Percentiles rank a stretch among this genome's conserved stretches.
Conservation (phyloP, 2,329 filamentous ascomycete genomes). For the Cercospora citrullina region DNA sequence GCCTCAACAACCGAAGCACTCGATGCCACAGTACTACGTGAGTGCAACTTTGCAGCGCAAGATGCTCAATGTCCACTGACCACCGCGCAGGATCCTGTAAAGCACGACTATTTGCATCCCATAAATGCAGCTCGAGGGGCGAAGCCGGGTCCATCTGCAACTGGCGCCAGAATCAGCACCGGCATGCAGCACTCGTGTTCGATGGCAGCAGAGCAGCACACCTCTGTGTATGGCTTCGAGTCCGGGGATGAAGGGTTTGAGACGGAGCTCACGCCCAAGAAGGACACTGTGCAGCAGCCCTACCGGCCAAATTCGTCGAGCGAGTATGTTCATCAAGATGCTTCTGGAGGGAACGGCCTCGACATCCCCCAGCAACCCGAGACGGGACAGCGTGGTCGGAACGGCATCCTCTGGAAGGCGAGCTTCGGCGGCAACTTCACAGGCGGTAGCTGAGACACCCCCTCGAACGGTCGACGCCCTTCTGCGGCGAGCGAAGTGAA, state of each 20-base stretch:
- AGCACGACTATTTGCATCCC: neutral
- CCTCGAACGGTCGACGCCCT: neutral
- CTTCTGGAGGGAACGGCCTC: neutral
- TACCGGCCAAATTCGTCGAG: neutral
- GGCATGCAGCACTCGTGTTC: neutral
- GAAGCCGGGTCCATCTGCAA: neutral
- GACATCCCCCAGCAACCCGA: neutral
- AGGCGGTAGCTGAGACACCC: neutral
- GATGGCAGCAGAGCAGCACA: neutral
- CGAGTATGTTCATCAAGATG: neutral
- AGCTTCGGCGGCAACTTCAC: slow-evolving; percentile 7
- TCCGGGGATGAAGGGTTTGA: neutral
- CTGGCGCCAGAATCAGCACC: neutral
- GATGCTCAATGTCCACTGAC: neutral
- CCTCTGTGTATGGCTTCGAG: neutral
- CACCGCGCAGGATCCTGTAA: neutral
- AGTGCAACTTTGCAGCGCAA: neutral
- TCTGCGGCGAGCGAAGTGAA: neutral
- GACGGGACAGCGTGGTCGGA: neutral
- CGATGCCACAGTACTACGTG: neutral
- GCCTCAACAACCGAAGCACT: neutral
- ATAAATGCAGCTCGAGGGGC: neutral
- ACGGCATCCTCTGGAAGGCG: slow-evolving; percentile 1
- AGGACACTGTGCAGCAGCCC: neutral
- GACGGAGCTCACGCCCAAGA: neutral